Evolutionary conservation across 2,329 filamentous ascomycete genomes (phyloP).

Genomic region (Tetracladium maxilliforme): DNA sequence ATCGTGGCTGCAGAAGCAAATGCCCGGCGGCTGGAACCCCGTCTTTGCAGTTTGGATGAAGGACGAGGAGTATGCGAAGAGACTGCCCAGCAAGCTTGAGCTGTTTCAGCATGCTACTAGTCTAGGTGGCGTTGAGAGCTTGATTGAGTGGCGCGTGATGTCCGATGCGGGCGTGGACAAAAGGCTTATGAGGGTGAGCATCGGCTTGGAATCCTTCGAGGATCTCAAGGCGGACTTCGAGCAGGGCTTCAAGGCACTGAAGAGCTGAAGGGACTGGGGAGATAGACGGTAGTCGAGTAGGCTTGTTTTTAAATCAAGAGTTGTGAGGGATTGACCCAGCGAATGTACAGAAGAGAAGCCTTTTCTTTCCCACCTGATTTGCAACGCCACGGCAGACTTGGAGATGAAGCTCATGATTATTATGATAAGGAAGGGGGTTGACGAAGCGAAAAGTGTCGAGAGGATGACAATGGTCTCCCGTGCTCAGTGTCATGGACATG

Average conservation of each 20-base stretch:
- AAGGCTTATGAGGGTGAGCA: constrained; percentile 62
- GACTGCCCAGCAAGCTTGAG: constrained; percentile 60
- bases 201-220: constrained; percentile 77
- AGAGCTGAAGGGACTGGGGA: no score
- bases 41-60: constrained; percentile 68
- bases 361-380: not conserved
- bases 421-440: no score
- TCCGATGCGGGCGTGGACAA: constrained; percentile 60
- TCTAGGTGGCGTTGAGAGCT: constrained; percentile 81
- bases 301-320: no score
- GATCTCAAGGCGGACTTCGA: constrained; percentile 68
- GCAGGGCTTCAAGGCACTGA: constrained; percentile 38
- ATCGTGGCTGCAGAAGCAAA: constrained; percentile 70
- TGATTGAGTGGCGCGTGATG: constrained; percentile 96
- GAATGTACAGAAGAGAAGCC: not conserved
- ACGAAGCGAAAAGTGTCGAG: no score
- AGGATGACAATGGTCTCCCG: no score
- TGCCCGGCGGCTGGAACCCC: constrained; percentile 81
- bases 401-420: no score
- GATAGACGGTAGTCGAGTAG: no score
- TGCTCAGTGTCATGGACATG: no score
- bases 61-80: constrained; percentile 42
- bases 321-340: not conserved
- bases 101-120: constrained; percentile 94
- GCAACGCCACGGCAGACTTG: constrained; percentile 14